Percentiles rank a stretch among this genome's conserved stretches.
Conservation (phyloP, 78 protist genomes). For the Chrysochromulina parva region DNA sequence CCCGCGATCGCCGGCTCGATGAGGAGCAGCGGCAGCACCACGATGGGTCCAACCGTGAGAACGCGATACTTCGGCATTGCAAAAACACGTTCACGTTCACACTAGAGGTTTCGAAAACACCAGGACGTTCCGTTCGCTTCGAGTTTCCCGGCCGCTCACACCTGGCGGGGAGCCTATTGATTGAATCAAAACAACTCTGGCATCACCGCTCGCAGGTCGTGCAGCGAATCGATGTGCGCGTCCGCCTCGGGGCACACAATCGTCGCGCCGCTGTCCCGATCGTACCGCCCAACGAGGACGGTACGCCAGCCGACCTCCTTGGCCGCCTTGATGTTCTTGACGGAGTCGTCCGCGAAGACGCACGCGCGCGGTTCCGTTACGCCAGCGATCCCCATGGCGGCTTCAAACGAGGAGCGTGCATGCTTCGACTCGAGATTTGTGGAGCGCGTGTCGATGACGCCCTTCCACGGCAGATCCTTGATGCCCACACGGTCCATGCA, state of each 20-base stretch:
- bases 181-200: too few species aligned
- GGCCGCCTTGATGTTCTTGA: conserved; percentile 5
- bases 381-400: background rate
- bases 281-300: background rate
- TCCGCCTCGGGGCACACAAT: background rate
- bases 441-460: background rate
- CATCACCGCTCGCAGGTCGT: background rate
- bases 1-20: background rate
- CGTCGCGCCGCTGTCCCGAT: background rate
- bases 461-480: background rate
- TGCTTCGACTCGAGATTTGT: background rate
- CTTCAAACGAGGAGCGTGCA: background rate
- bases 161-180: too few species aligned
- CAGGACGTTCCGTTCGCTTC: too few species aligned
- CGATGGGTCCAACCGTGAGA: background rate
- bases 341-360: background rate
- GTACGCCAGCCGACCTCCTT: background rate
- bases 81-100: too few species aligned
- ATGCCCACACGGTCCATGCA: background rate
- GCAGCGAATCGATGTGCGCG: background rate
- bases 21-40: background rate
- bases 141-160: too few species aligned
- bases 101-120: too few species aligned
- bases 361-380: background rate
- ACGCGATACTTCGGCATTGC: too few species aligned